Conservation (phyloP, 306 rosid species). For the Vigna reflexopilosa region DNA sequence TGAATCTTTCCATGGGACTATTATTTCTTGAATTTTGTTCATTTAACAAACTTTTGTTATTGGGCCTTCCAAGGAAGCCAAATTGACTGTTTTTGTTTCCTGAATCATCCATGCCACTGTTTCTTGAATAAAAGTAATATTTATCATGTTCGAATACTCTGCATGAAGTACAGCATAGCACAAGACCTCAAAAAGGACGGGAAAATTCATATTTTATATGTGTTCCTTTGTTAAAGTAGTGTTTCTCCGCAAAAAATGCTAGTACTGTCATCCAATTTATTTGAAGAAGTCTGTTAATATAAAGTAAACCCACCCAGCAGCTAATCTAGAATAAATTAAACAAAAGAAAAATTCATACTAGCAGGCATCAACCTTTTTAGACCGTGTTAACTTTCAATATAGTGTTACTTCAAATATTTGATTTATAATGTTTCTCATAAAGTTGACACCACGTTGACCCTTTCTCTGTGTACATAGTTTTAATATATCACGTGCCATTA, state of each 20-base stretch:
- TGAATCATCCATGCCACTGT: conserved; percentile 11
- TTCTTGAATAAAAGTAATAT: conserved; percentile 30
- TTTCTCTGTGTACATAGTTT: conserved; percentile 83
- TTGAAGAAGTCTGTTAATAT: conserved; percentile 24
- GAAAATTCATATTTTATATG: not conserved
- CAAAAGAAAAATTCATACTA: conserved; percentile 7
- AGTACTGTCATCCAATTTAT: conserved; percentile 10
- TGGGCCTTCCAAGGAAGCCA: conserved; percentile 12
- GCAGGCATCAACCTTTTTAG: conserved; percentile 7
- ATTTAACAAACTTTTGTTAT: conserved; percentile 23
- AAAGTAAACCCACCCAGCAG: conserved; percentile 35
- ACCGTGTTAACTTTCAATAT: conserved; percentile 2
- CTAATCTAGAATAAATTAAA: conserved; percentile 21
- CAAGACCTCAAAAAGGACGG: conserved; percentile 1
- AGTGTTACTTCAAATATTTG: conserved; percentile 39
- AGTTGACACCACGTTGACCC: conserved; percentile 69
- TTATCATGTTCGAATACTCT: conserved; percentile 1
- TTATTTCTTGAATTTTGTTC: conserved; percentile 20
- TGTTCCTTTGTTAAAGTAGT: conserved; percentile 7
- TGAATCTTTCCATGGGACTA: conserved; percentile 19
- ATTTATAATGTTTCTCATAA: conserved; percentile 44
- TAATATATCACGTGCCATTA: conserved; percentile 96
- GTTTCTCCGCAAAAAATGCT: not conserved
- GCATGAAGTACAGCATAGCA: conserved; percentile 12
- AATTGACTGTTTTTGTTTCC: conserved; percentile 17